A percentile compares a stretch with the other conserved stretches of the same genome.
These are phyloP conservation scores for Triticum turgidum DNA, from an alignment of 176 grass and related monocot species.

Conservation along the genomic window DNA sequence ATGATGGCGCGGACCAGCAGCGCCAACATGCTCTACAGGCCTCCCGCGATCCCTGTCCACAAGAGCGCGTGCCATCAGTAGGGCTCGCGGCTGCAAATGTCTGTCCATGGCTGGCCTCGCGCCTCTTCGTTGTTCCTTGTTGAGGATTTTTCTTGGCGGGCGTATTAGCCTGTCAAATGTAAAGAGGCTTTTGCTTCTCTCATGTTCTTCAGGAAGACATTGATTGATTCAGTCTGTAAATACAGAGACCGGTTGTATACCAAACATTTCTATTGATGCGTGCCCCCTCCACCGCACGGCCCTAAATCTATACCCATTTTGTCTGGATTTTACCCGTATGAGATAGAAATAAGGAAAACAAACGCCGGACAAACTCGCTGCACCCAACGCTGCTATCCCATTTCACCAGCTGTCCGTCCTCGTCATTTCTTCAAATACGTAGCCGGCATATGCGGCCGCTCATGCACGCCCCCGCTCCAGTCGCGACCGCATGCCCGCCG, in stretches of 20 bases:
- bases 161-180: slow-evolving; percentile 46
- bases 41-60: slow-evolving; percentile 57
- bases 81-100: neutral
- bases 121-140: neutral
- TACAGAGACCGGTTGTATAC: neutral
- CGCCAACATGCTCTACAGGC: slow-evolving; percentile 49
- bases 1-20: slow-evolving; percentile 42
- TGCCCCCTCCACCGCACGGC: no score
- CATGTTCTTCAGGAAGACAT: neutral
- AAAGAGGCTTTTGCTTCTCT: slow-evolving; percentile 30
- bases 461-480: no score
- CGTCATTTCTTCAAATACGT: no score
- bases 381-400: no score
- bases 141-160: slow-evolving; percentile 38
- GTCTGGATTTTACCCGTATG: no score
- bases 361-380: no score
- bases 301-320: no score
- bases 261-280: neutral
- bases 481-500: no score
- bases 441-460: no score
- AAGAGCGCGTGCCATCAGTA: slow-evolving; percentile 56
- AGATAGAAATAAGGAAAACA: no score
- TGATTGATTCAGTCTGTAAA: slow-evolving; percentile 21
- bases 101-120: neutral
- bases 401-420: no score